Base-by-base conservation (phyloP, 768 basidiomycete genomes). In the Mycena belliarum region DNA sequence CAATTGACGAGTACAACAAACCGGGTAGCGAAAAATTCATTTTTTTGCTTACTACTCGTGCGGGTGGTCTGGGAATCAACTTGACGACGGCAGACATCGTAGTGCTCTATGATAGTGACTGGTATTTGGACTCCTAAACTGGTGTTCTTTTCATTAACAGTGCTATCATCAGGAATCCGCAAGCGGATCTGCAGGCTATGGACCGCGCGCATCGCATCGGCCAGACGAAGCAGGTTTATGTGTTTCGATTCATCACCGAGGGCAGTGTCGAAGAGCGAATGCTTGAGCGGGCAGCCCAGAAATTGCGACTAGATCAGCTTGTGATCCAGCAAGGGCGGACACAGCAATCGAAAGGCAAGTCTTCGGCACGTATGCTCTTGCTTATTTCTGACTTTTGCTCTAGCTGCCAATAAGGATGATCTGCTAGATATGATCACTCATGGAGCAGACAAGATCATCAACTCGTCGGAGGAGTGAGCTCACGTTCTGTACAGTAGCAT, bases 161-260 rank as follows among this genome's bases (percentile, higher is more conserved):
- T 29, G n/a, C 25, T 44, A 14, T 32, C 7, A 42, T 20, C 63
- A 93, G 90, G 94, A 99, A 98, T 71, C 96, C 97, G 2, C 97
- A 99, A 75, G 97, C 96, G 2, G 97, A 99, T 77, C 74, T 99
- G 44, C 97, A 99, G 70, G 97, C 97, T 6, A 98, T 97, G 96
- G 95, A 98, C 68, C 91, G 94, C 55, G 95, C 95, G 0, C 95
- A 96, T 75, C 91, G 94, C 55, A 96, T 96, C 60, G 95, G 95
- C 4, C 95, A 98, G 75, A 96, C 92, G 43, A 98, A 96, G 74
- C 95, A 98, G 72, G 95, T 97, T 20, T 95, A 94, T 66, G 95
- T 97, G 6, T 98, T 93, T 78, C 79, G 95, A n/a, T 96, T 97
- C 72, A 89, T 97, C 65, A 96, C 95, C 0, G 93, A 96, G 75